phyloP scores from a whole-genome alignment of 1,284 basidiomycete genomes.

The Marasmius oreades region DNA sequence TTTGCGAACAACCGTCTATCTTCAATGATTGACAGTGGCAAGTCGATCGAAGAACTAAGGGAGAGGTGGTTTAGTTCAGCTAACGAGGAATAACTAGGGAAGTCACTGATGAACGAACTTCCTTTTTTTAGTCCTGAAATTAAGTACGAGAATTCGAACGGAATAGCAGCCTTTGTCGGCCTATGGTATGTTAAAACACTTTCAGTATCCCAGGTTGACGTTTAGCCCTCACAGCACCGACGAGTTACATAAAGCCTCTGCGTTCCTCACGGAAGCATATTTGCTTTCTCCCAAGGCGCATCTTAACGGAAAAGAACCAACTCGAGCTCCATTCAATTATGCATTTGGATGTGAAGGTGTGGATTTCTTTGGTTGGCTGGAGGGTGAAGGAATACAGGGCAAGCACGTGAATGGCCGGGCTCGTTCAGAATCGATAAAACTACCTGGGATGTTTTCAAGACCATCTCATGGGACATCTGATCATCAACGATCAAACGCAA shows the following conservation, averaged over 20 bases:
- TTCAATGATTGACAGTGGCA: constrained; percentile 63
- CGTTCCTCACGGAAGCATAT: constrained; percentile 64
- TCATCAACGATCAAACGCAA: not conserved
- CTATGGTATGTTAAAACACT: constrained; percentile 47
- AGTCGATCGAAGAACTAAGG: constrained; percentile 34
- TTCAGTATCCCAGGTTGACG: not conserved
- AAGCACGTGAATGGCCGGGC: constrained; percentile 12
- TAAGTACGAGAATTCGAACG: constrained; percentile 62
- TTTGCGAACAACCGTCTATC: constrained; percentile 68
- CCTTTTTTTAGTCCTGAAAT: constrained; percentile 41
- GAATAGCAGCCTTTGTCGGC: constrained; percentile 63
- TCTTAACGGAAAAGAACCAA: constrained; percentile 31
- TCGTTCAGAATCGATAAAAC: constrained; percentile 6
- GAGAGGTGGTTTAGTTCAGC: constrained; percentile 23
- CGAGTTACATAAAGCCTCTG: constrained; percentile 68
- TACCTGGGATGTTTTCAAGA: not conserved
- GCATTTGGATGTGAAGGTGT: constrained; percentile 42
- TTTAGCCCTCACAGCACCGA: constrained; percentile 46
- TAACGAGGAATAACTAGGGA: not conserved
- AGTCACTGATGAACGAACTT: not conserved
- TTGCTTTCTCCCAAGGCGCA: constrained; percentile 26
- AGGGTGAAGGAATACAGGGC: constrained; percentile 33
- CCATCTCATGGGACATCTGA: too few relatives aligned
- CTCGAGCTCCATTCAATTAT: constrained; percentile 50
- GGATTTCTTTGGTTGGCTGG: constrained; percentile 56